Evolutionary conservation across 2,329 filamentous ascomycete species (phyloP).

Genomic region (Sclerotinia trifoliorum): DNA sequence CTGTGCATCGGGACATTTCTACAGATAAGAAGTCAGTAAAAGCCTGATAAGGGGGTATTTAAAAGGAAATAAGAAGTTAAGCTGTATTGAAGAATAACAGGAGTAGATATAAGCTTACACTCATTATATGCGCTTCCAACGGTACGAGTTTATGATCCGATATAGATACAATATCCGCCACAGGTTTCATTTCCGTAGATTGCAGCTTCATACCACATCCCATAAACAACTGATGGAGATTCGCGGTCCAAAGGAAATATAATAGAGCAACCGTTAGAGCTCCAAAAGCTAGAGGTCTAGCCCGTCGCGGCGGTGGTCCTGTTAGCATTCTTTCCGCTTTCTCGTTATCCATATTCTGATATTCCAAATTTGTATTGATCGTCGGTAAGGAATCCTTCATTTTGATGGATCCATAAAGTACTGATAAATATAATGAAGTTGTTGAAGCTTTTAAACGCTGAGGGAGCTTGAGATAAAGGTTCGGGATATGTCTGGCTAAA

Average conservation of each 20-base stretch:
- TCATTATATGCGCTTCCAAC: constrained; percentile 95
- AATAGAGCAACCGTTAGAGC: constrained; percentile 31
- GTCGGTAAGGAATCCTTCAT: constrained; percentile 21
- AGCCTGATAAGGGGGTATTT: not conserved
- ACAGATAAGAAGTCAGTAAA: not conserved
- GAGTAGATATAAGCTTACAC: not conserved
- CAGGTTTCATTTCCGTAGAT: not conserved
- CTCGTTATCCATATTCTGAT: constrained; percentile 27
- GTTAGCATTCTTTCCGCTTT: constrained; percentile 28
- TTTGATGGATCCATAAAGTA: constrained; percentile 26
- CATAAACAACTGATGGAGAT: constrained; percentile 22
- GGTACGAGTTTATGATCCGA: constrained; percentile 54
- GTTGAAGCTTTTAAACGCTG: not conserved
- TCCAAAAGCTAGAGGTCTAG: constrained; percentile 29
- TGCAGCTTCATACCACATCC: not conserved
- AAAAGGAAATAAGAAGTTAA: not conserved
- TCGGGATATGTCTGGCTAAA: constrained; percentile 11
- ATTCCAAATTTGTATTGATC: constrained; percentile 24
- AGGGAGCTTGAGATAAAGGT: not conserved
- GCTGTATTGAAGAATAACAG: not conserved
- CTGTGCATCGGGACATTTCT: constrained; percentile 76
- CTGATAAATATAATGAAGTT: constrained; percentile 1
- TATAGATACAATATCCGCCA: not conserved
- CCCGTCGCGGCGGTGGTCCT: constrained; percentile 27
- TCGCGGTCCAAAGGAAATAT: constrained; percentile 30